Percentiles rank a stretch among this genome's conserved stretches.
Evolutionary conservation across 768 basidiomycete species (phyloP).

Genomic region (Podaxis mareebaensis): DNA sequence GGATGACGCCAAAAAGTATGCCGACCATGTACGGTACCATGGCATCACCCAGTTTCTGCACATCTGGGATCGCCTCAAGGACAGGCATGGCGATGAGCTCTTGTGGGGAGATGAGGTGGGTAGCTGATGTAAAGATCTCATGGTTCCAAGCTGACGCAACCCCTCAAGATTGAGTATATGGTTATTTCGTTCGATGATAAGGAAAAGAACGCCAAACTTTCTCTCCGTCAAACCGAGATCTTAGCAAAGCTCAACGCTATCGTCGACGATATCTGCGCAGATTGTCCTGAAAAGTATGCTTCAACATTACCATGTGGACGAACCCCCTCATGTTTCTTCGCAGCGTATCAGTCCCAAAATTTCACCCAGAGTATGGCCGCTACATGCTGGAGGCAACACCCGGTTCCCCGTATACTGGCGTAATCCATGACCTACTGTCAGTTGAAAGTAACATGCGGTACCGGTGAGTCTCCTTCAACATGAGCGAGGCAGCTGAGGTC

Average conservation of each 20-base stretch:
- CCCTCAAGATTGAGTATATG: slow-evolving; percentile 89
- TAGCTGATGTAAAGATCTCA: slow-evolving; percentile 11
- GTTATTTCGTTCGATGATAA: slow-evolving; percentile 83
- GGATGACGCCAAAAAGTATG: slow-evolving; percentile 85
- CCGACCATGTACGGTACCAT: slow-evolving; percentile 87
- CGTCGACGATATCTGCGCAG: slow-evolving; percentile 63
- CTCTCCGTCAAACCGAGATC: slow-evolving; percentile 95
- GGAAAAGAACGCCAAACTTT: slow-evolving; percentile 79
- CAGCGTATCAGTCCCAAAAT: slow-evolving; percentile 80
- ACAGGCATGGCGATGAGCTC: slow-evolving; percentile 85
- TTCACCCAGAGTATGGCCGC: slow-evolving; percentile 97
- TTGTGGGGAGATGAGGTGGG: slow-evolving; percentile 98
- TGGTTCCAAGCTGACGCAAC: slow-evolving; percentile 16
- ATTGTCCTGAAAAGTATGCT: slow-evolving; percentile 61
- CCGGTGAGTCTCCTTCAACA: slow-evolving; percentile 46
- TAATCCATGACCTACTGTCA: slow-evolving; percentile 79
- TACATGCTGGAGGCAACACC: slow-evolving; percentile 99
- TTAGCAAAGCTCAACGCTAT: slow-evolving; percentile 73
- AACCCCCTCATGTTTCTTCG: slow-evolving; percentile 2
- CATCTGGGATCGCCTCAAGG: slow-evolving; percentile 91
- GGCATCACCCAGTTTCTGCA: slow-evolving; percentile 95
- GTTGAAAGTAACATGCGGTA: slow-evolving; percentile 97
- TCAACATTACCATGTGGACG: neutral
- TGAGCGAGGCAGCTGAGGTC: neutral
- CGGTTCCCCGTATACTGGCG: slow-evolving; percentile 91